A percentile compares a stretch with the other conserved stretches of the same genome.
Evolutionary conservation across 208 protist species (phyloP).

Genomic region (Wallacemonas sp.): DNA sequence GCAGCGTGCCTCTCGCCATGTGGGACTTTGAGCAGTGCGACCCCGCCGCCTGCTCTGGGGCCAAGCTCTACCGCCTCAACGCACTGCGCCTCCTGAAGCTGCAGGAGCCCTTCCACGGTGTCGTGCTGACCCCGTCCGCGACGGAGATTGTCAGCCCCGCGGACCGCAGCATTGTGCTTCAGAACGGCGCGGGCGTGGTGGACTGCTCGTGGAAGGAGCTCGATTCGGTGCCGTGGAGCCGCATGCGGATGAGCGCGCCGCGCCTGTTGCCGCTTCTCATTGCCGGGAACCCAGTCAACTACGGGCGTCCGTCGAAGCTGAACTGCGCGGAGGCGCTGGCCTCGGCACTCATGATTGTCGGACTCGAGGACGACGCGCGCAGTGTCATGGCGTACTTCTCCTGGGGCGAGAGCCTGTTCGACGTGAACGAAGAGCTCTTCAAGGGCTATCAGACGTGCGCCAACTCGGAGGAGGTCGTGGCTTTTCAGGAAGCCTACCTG

Average conservation of each 20-base stretch:
- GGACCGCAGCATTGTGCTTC: conserved; percentile 89
- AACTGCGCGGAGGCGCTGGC: conserved; percentile 98
- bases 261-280: conserved; percentile 97
- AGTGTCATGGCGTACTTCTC: conserved; percentile 95
- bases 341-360: conserved; percentile 94
- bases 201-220: conserved; percentile 99
- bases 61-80: conserved; percentile 93
- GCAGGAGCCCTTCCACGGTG: conserved; percentile 90
- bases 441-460: conserved; percentile 71
- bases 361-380: conserved; percentile 90
- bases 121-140: conserved; percentile 96
- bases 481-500: conserved; percentile 72
- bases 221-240: conserved; percentile 94
- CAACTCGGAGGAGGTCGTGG: conserved; percentile 57
- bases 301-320: conserved; percentile 97
- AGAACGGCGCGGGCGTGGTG: conserved; percentile 96
- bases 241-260: conserved; percentile 91
- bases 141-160: conserved; percentile 92
- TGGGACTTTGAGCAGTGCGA: conserved; percentile 99
- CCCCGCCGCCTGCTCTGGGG: conserved; percentile 97
- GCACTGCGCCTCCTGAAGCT: conserved; percentile 90
- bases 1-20: conserved; percentile 93
- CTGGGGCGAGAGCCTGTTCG: conserved; percentile 97
- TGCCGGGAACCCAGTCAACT: conserved; percentile 99
- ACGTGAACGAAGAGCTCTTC: conserved; percentile 95